Evolutionary conservation across 768 basidiomycete species (phyloP).

Genomic region (Phaeolepiota aurea): DNA sequence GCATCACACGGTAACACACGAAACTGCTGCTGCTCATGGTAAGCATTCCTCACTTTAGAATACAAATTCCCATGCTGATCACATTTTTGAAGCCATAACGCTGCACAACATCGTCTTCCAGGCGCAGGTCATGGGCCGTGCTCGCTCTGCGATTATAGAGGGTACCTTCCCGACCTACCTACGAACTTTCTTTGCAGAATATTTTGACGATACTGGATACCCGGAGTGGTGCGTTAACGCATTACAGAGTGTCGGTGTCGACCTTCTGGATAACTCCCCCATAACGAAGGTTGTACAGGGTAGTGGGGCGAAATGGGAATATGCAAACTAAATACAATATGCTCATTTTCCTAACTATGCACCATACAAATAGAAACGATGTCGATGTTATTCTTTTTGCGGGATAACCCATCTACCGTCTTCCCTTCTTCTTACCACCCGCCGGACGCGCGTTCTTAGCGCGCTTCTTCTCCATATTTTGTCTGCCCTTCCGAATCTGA

Average conservation of each 20-base stretch:
- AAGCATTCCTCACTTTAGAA: neutral
- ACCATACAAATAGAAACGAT: slow-evolving; percentile 1
- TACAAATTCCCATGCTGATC: neutral
- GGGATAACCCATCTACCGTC: slow-evolving; percentile 17
- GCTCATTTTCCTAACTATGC: slow-evolving; percentile 6
- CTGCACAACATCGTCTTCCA: slow-evolving; percentile 82
- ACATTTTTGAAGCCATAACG: slow-evolving; percentile 49
- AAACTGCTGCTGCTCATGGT: slow-evolving; percentile 87
- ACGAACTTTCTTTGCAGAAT: slow-evolving; percentile 63
- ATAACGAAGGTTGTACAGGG: slow-evolving; percentile 47
- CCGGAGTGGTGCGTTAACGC: slow-evolving; percentile 89
- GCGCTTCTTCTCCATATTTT: slow-evolving; percentile 52
- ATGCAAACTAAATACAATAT: slow-evolving; percentile 15
- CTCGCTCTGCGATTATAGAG: slow-evolving; percentile 70
- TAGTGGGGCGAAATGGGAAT: slow-evolving; percentile 75
- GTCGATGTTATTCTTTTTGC: neutral
- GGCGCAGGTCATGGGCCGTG: slow-evolving; percentile 81
- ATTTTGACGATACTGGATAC: slow-evolving; percentile 73
- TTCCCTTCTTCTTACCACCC: slow-evolving; percentile 32
- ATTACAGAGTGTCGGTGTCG: slow-evolving; percentile 73
- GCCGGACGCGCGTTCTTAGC: slow-evolving; percentile 78
- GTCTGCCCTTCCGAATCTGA: slow-evolving; percentile 77
- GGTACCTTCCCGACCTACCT: slow-evolving; percentile 77
- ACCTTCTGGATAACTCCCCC: slow-evolving; percentile 52
- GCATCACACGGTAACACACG: slow-evolving; percentile 67